Evolutionary conservation across 2,329 filamentous ascomycete genomes (phyloP), one percentile per base, ranked within the genome.

Genomic region (Penicillium freii): DNA sequence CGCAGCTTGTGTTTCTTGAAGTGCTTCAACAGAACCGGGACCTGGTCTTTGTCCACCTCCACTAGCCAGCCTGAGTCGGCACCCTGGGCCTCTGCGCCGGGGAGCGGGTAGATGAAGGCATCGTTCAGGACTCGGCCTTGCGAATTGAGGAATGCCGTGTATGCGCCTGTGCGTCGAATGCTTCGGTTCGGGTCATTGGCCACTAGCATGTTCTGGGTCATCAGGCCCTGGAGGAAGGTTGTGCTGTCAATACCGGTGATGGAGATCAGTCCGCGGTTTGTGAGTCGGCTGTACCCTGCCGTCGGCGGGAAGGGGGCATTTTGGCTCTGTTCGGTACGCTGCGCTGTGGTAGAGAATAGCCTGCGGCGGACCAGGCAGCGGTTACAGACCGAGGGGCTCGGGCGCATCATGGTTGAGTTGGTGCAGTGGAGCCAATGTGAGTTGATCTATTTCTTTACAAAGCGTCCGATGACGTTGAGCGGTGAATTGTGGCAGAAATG

Each of bases 1-100:
- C 93, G 83, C 61, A 99, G 80, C 73, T 92, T 96, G 75, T 96
- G 95, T 59, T 90, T 85, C 73, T 87, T 89, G 57, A 99, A 79
- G 73, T 94, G 91, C 64, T 84, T 86, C 58, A 86, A 72, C 57
- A 97, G 73, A 4, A 72, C 76, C 2, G 82, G 76, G 0, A 84
- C 84, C 67, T 92, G 84, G 5, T 77, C 77, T 5, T 84, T 84
- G 74, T 96, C 92, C 13, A 92, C 89, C 71, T 99, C 94, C 58
- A 99, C 81, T 57, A 96, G 75, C 80, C 89, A 93, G 31, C 81
- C 76, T 5, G 69, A 69, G 55, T 67, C 75, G 44, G 60, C 66
- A 11, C 61, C 62, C 34, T 59, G 62, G 47, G 60, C 66, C 21
- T 66, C 54, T 51, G 67, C 55, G 69, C 45, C 75, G 69, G 62